These are phyloP conservation scores for Nicotiana noctiflora DNA, from an alignment of 257 asterid genomes.

Conservation along the genomic window DNA sequence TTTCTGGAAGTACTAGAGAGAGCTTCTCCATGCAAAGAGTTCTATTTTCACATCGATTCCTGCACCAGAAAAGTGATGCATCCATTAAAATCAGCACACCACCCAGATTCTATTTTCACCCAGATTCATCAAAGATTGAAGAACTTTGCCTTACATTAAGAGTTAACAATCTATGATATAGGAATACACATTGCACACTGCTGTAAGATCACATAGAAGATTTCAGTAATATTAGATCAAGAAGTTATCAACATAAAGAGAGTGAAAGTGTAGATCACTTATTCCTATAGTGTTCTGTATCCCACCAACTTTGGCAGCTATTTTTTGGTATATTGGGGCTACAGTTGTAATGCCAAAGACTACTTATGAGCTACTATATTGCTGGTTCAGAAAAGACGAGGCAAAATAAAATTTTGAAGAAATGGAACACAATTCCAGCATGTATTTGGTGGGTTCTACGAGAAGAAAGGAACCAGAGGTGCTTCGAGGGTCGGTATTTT, in stretches of 20 bases:
- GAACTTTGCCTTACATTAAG: not conserved
- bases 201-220: not conserved
- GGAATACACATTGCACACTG: not conserved
- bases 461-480: too few relatives aligned
- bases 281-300: too few relatives aligned
- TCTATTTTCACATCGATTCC: conserved; percentile 69
- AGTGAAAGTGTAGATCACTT: too few relatives aligned
- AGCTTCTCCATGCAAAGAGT: conserved; percentile 92
- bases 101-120: not conserved
- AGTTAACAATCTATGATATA: not conserved
- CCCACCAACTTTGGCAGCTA: too few relatives aligned
- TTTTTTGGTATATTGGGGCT: too few relatives aligned
- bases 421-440: too few relatives aligned
- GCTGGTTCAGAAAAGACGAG: too few relatives aligned
- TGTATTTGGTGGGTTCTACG: too few relatives aligned
- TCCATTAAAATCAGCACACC: not conserved
- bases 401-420: too few relatives aligned
- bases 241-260: not conserved
- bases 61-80: conserved; percentile 26
- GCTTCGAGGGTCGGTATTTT: too few relatives aligned
- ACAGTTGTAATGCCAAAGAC: too few relatives aligned
- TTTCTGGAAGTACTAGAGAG: conserved; percentile 76
- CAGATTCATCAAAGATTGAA: not conserved
- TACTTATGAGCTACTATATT: too few relatives aligned
- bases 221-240: not conserved